Evolutionary conservation across 768 basidiomycete genomes (phyloP).

Genomic region (Podaxis sp.): DNA sequence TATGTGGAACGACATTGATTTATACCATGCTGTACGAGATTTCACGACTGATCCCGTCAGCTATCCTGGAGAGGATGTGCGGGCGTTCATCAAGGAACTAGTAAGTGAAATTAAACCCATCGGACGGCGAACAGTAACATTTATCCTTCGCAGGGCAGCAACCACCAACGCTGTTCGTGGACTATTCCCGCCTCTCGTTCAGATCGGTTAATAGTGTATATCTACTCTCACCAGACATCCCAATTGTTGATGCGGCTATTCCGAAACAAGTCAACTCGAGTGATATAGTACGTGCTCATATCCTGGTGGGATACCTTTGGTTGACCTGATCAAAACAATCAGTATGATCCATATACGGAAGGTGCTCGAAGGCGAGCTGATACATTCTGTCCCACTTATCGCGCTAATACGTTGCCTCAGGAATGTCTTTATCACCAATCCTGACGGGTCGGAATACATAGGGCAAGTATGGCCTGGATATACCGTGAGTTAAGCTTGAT

Average conservation of each 20-base stretch:
- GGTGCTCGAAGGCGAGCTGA: conserved; percentile 54
- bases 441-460: conserved; percentile 67
- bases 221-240: conserved; percentile 47
- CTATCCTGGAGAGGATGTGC: conserved; percentile 55
- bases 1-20: conserved; percentile 80
- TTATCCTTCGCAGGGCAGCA: conserved; percentile 19
- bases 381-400: not conserved
- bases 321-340: not conserved
- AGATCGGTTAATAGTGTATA: not conserved
- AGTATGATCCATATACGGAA: conserved; percentile 68
- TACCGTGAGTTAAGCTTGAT: conserved; percentile 40
- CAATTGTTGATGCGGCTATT: conserved; percentile 67
- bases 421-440: conserved; percentile 73
- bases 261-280: conserved; percentile 55
- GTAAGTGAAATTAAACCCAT: conserved; percentile 34
- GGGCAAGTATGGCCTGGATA: conserved; percentile 81
- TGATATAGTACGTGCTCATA: conserved; percentile 50
- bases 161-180: conserved; percentile 46
- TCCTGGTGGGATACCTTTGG: not conserved
- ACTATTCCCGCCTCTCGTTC: not conserved
- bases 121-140: not conserved
- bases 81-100: conserved; percentile 51
- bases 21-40: conserved; percentile 67
- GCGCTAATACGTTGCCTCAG: conserved; percentile 27
- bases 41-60: conserved; percentile 67